Base-by-base conservation (phyloP, 345 rosid species). In the Xanthoceras sorbifolium region DNA sequence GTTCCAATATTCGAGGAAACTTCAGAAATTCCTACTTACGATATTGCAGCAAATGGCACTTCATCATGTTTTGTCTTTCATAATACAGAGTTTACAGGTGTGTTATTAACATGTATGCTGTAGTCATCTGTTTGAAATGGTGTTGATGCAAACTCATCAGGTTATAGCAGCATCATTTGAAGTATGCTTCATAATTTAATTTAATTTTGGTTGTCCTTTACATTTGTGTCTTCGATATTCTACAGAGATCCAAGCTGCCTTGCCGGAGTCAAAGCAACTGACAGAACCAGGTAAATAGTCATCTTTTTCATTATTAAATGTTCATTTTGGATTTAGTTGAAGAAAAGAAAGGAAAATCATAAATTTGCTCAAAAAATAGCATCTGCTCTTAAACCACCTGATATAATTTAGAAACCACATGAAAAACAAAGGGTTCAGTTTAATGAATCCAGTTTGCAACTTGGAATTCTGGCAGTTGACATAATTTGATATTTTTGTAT, bases 81-180 rank as follows among this genome's bases (percentile, higher is more conserved):
- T 50, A 17, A 61, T 22, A 73, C 46, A 60, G 79, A 80, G 79
- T 78, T 83, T 68, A 42, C 72, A 78, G 89, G 88, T 86, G 76
- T 69, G 40, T 28, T 62, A 60, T 77, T 73, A 65, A 74, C 67
- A 36, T 64, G 17, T 36, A n/a, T n/a, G n/a, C n/a, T n/a, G n/a
- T n/a, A n/a, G n/a, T n/a, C n/a, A n/a, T n/a, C n/a, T n/a, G n/a
- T n/a, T n/a, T n/a, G 46, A 38, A 50, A 20, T 31, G 9, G 3
- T 52, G 23, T 29, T 70, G 0, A 2, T 70, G 2, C 17, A 32
- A 52, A 50, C 20, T 54, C 26, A 20, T 54, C 52, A 32, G 42
- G 62, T 31, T 11, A 44, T 46, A 28, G 60, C 28, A 60, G 18
- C 60, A 48, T 69, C 40, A 69, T 28, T 38, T 38, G 52, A 67